phyloP scores from a whole-genome alignment of 345 rosid species.

The Xanthoceras sorbifolium region DNA sequence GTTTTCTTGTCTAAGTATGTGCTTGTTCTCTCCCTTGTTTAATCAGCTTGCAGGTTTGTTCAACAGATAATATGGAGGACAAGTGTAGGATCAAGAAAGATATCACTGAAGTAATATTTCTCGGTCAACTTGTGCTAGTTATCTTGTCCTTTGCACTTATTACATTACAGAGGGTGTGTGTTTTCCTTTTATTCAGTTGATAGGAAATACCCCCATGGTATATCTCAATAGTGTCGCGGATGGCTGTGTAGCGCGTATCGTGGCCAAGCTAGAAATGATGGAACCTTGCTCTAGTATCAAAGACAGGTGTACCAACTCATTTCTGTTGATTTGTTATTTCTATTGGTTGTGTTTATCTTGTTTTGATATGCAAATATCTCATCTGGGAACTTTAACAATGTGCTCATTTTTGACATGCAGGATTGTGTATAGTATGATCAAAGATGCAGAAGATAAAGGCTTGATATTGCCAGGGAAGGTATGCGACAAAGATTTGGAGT shows the following conservation, averaged over 20 bases:
- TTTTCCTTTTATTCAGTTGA: constrained; percentile 39
- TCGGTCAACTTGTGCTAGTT: not conserved
- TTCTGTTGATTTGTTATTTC: not conserved
- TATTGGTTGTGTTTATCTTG: not conserved
- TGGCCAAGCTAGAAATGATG: constrained; percentile 71
- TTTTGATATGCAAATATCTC: not conserved
- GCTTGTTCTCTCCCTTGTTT: too few species aligned
- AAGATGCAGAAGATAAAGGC: constrained; percentile 73
- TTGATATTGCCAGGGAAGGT: constrained; percentile 68
- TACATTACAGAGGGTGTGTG: not conserved
- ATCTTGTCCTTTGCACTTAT: not conserved
- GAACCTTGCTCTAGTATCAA: constrained; percentile 55
- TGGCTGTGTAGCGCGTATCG: constrained; percentile 62
- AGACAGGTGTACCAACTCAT: constrained; percentile 40
- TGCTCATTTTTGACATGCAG: constrained; percentile 16
- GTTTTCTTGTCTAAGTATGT: too few species aligned
- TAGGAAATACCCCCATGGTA: constrained; percentile 70
- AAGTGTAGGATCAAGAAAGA: constrained; percentile 51
- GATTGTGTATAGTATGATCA: constrained; percentile 61
- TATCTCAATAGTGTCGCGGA: constrained; percentile 59
- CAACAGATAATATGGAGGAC: constrained; percentile 31
- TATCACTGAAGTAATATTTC: constrained; percentile 48
- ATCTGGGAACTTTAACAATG: not conserved
- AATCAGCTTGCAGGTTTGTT: too few species aligned
- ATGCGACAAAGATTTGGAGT: not conserved